These are phyloP conservation scores for Capronia coronata DNA, from an alignment of 2,329 filamentous ascomycete species.

Conservation along the genomic window DNA sequence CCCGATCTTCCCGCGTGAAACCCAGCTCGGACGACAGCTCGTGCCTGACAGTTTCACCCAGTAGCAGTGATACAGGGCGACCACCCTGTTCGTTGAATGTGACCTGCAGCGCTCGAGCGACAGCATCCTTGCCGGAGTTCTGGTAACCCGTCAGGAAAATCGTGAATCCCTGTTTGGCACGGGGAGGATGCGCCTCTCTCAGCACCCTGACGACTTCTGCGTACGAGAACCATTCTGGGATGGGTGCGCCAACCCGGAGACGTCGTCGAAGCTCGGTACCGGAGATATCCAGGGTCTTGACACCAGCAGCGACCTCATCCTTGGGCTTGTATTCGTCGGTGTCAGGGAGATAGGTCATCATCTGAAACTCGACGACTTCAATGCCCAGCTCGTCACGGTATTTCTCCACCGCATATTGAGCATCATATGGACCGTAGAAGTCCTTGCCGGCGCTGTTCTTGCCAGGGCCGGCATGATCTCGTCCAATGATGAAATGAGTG, in stretches of 20 bases:
- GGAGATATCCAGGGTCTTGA: constrained; percentile 81
- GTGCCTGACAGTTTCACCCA: constrained; percentile 89
- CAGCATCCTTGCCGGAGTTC: constrained; percentile 95
- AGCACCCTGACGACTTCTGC: constrained; percentile 96
- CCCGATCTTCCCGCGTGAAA: constrained; percentile 86
- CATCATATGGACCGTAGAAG: constrained; percentile 97
- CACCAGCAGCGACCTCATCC: constrained; percentile 77
- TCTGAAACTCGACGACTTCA: constrained; percentile 98
- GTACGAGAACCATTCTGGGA: constrained; percentile 99
- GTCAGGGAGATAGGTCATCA: constrained; percentile 98
- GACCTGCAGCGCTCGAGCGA: constrained; percentile 90
- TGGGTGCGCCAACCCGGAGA: constrained; percentile 84
- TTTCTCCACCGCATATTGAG: constrained; percentile 92
- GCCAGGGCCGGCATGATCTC: constrained; percentile 94
- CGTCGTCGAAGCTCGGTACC: constrained; percentile 87
- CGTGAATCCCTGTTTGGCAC: constrained; percentile 90
- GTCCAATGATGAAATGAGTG: constrained; percentile 97
- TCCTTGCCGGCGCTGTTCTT: constrained; percentile 97
- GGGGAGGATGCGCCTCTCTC: constrained; percentile 89
- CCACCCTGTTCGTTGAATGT: constrained; percentile 98
- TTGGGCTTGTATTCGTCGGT: constrained; percentile 92
- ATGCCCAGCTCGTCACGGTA: constrained; percentile 96
- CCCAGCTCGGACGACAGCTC: constrained; percentile 93
- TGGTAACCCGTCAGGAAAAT: constrained; percentile 96
- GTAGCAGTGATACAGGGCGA: constrained; percentile 84